phyloP scores from a whole-genome alignment of 1,284 basidiomycete species.

The Microbotryum saponariae region DNA sequence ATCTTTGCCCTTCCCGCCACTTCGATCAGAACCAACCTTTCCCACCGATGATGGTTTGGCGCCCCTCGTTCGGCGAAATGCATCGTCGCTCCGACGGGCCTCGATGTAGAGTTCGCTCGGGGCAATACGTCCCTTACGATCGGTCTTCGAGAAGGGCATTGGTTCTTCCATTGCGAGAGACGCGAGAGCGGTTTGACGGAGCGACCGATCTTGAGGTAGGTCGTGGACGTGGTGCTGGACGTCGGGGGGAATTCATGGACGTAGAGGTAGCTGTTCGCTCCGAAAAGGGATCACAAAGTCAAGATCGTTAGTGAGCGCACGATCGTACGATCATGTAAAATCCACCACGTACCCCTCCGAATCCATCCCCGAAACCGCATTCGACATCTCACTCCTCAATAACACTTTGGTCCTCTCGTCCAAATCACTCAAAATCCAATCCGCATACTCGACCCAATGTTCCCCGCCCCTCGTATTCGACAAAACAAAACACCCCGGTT shows the following conservation, averaged over 20 bases:
- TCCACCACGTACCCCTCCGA: constrained; percentile 15
- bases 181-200: constrained; percentile 17
- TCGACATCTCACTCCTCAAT: constrained; percentile 29
- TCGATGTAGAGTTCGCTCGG: neutral
- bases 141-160: constrained; percentile 6
- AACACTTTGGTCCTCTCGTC: constrained; percentile 27
- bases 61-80: constrained; percentile 11
- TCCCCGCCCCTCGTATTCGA: neutral
- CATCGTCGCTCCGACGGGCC: neutral
- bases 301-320: too few species aligned
- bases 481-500: neutral
- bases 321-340: too few species aligned
- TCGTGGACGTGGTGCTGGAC: too few species aligned
- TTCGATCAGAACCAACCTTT: constrained; percentile 25
- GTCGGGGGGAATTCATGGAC: too few species aligned
- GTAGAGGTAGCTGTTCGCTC: too few species aligned
- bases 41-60: constrained; percentile 18
- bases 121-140: constrained; percentile 27
- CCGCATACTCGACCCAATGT: constrained; percentile 23
- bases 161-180: constrained; percentile 5
- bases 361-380: constrained; percentile 14
- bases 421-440: constrained; percentile 23
- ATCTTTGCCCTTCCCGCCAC: constrained; percentile 11
- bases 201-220: constrained; percentile 20
- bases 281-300: too few species aligned